Conservation (phyloP, 148 eudicot species). For the Suaeda aralocaspica region DNA sequence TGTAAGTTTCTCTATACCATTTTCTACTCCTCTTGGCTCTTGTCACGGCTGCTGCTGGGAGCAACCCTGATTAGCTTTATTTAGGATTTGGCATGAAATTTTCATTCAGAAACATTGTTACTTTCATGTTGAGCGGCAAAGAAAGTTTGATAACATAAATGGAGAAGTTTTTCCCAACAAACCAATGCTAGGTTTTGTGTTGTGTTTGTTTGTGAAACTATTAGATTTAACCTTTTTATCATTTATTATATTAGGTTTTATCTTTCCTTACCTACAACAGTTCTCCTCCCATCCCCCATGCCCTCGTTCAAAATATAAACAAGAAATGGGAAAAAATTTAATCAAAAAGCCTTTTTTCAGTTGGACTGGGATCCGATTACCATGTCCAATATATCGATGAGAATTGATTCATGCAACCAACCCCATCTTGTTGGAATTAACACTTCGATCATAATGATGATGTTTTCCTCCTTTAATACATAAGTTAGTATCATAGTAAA, state of each 20-base stretch:
- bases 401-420: too few species aligned
- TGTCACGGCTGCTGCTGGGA: too few species aligned
- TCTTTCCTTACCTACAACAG: neutral
- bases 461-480: neutral
- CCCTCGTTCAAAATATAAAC: neutral
- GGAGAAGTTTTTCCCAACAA: neutral
- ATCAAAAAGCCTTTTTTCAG: neutral
- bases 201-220: neutral
- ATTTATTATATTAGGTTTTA: neutral
- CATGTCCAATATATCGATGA: neutral
- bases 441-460: too few species aligned
- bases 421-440: too few species aligned
- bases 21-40: neutral
- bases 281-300: neutral
- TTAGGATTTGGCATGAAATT: neutral
- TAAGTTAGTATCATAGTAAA: neutral
- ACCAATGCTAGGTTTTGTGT: neutral
- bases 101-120: neutral
- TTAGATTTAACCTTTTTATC: neutral
- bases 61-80: neutral
- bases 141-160: constrained; percentile 1
- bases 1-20: constrained; percentile 41
- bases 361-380: neutral
- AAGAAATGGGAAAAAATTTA: neutral
- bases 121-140: constrained; percentile 1